A percentile compares a stretch with the other conserved stretches of the same genome.
These are phyloP conservation scores for Filobasidium floriforme DNA, from an alignment of 768 basidiomycete species.

Conservation along the genomic window DNA sequence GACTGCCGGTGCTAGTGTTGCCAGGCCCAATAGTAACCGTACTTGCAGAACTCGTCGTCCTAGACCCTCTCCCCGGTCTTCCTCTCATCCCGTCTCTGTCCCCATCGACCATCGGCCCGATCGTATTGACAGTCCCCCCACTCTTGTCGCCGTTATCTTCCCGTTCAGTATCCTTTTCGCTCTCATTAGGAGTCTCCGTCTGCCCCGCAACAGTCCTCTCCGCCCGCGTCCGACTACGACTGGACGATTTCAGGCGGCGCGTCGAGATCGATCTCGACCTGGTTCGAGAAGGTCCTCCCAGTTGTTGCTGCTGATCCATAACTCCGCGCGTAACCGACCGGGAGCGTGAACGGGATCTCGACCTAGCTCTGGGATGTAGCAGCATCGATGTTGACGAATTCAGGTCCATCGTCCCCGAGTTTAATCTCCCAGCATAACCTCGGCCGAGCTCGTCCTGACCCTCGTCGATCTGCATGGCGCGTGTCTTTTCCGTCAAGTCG, in stretches of 20 bases:
- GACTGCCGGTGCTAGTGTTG: not conserved
- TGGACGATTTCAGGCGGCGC: not conserved
- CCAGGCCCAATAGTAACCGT: not conserved
- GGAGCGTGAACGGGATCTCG: not conserved
- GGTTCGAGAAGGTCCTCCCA: not conserved
- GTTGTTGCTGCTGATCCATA: not conserved
- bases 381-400: no score
- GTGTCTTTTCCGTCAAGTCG: not conserved
- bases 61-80: not conserved
- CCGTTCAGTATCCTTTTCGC: constrained; percentile 6
- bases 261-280: no score
- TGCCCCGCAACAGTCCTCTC: not conserved
- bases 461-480: not conserved
- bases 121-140: no score
- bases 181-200: constrained; percentile 1
- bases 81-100: not conserved
- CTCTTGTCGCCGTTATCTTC: constrained; percentile 4
- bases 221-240: constrained; percentile 1
- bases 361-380: not conserved
- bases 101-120: not conserved
- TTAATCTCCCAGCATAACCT: not conserved
- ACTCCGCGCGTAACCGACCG: not conserved
- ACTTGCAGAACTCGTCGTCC: not conserved
- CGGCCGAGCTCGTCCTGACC: not conserved
- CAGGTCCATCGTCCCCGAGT: no score